A percentile compares a stretch with the other conserved stretches of the same genome.
phyloP scores from a whole-genome alignment of 2,329 filamentous ascomycete species.

The Elsinoe australis region DNA sequence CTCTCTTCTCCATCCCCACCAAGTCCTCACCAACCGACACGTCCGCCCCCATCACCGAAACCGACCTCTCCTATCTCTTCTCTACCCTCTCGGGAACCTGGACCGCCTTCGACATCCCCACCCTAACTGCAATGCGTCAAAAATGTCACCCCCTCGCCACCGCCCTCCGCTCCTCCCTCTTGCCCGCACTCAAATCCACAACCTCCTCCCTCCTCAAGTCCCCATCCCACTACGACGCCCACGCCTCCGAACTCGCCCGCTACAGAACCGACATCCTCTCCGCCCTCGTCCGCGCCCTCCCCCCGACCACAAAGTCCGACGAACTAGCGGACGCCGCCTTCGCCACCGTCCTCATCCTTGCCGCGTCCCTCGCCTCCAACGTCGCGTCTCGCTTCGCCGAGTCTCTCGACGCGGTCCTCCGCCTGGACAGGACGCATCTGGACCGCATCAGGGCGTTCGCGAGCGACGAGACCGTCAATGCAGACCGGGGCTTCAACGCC shows the following conservation, averaged over 20 bases:
- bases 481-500: conserved; percentile 43
- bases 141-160: conserved; percentile 43
- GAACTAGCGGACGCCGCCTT: conserved; percentile 42
- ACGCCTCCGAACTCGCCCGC: conserved; percentile 39
- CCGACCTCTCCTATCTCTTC: conserved; percentile 48
- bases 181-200: conserved; percentile 37
- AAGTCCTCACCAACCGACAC: conserved; percentile 45
- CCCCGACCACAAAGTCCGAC: conserved; percentile 41
- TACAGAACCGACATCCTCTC: conserved; percentile 22
- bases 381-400: conserved; percentile 53
- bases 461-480: conserved; percentile 37
- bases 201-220: conserved; percentile 1
- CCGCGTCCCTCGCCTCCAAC: conserved; percentile 49
- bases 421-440: conserved; percentile 41
- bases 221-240: conserved; percentile 26
- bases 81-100: conserved; percentile 48
- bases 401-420: conserved; percentile 50
- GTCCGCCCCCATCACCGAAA: conserved; percentile 47
- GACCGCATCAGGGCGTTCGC: conserved; percentile 43
- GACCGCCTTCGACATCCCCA: conserved; percentile 47
- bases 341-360: conserved; percentile 51
- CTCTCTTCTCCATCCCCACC: conserved; percentile 49
- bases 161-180: conserved; percentile 43
- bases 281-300: conserved; percentile 46
- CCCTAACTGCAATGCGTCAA: conserved; percentile 46